phyloP scores from a whole-genome alignment of 768 basidiomycete species.

The Boletus pseudopeckii region DNA sequence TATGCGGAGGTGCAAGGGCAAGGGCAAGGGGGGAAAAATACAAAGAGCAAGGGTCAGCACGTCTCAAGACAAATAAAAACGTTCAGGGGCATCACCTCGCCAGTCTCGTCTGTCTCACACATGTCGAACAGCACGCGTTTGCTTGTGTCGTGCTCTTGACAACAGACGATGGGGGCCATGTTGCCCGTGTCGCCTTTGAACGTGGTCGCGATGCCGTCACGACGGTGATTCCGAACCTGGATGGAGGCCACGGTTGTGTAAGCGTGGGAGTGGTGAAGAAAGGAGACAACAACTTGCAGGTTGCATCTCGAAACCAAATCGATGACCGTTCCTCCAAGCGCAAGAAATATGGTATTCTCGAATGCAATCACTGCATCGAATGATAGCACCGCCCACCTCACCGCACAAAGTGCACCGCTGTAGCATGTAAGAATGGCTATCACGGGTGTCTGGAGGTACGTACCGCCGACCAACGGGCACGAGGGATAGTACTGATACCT shows the following conservation, averaged over 20 bases:
- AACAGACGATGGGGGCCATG: constrained; percentile 75
- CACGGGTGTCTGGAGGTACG: constrained; percentile 26
- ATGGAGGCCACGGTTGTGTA: background rate
- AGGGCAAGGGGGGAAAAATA: background rate
- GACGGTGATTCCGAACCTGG: constrained; percentile 75
- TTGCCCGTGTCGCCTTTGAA: constrained; percentile 78
- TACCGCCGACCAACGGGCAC: constrained; percentile 71
- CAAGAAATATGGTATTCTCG: constrained; percentile 85
- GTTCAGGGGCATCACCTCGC: constrained; percentile 55
- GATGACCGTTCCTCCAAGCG: constrained; percentile 81
- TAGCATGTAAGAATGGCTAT: constrained; percentile 8
- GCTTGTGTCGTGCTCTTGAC: constrained; percentile 68
- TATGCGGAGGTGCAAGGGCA: background rate
- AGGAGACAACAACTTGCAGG: constrained; percentile 46
- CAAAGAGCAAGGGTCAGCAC: constrained; percentile 8
- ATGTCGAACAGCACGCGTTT: constrained; percentile 74
- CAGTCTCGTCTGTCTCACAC: constrained; percentile 79
- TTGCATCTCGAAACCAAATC: constrained; percentile 91
- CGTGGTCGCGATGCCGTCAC: constrained; percentile 62
- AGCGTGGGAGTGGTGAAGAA: background rate
- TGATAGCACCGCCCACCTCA: constrained; percentile 68
- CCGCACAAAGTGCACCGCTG: constrained; percentile 79
- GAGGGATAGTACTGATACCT: constrained; percentile 72
- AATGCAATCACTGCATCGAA: constrained; percentile 80
- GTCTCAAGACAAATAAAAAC: background rate